These are phyloP conservation scores for Calendula officinalis DNA, from an alignment of 129 eudicot genomes.

Conservation along the genomic window DNA sequence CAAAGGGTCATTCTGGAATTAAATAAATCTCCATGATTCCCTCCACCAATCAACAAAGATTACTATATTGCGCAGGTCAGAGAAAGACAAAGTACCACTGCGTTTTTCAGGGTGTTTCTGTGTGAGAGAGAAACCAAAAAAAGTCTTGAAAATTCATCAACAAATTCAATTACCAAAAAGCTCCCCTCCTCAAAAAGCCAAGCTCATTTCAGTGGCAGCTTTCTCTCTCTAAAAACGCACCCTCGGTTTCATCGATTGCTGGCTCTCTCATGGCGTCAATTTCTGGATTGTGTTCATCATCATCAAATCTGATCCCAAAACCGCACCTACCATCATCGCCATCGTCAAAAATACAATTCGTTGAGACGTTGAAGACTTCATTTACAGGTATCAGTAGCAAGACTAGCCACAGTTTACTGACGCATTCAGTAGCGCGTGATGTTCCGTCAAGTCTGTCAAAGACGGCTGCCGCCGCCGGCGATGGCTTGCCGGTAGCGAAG, in stretches of 20 bases:
- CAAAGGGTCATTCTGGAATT: constrained; percentile 15
- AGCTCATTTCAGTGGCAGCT: constrained; percentile 27
- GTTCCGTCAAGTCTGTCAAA: constrained; percentile 37
- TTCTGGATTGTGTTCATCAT: constrained; percentile 42
- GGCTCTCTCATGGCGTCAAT: constrained; percentile 38
- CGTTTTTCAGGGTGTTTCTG: constrained; percentile 7
- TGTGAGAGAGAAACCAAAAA: constrained; percentile 7
- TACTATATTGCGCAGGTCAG: background rate
- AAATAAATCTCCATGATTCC: constrained; percentile 21
- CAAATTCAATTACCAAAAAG: constrained; percentile 30
- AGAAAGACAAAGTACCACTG: background rate
- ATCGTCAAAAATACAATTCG: background rate
- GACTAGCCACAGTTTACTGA: background rate
- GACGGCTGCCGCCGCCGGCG: constrained; percentile 4
- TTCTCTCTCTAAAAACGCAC: constrained; percentile 25
- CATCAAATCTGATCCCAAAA: constrained; percentile 33
- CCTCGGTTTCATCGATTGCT: constrained; percentile 41
- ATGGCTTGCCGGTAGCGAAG: constrained; percentile 24
- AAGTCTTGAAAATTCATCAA: background rate
- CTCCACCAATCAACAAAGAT: constrained; percentile 26
- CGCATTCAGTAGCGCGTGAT: constrained; percentile 55
- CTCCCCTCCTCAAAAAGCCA: constrained; percentile 32
- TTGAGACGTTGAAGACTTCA: background rate
- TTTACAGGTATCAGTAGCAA: constrained; percentile 10
- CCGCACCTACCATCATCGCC: constrained; percentile 10